Conservation (phyloP, 345 rosid species). For the Citrus cavaleriei region DNA sequence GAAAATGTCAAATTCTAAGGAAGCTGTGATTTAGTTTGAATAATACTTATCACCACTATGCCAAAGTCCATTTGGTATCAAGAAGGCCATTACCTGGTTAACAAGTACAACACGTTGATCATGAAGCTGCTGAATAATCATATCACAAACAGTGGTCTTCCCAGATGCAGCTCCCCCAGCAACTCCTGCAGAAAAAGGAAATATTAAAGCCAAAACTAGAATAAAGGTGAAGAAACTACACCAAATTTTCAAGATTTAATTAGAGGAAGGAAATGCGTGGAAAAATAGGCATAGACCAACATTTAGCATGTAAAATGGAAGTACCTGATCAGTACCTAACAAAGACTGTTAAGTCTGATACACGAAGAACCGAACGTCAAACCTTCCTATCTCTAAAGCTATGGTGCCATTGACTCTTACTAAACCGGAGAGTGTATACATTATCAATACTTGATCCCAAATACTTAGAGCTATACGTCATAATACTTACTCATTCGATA, state of each 20-base stretch:
- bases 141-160: conserved; percentile 96
- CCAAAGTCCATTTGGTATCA: background rate
- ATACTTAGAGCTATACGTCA: background rate
- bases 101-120: conserved; percentile 99
- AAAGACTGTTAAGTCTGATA: background rate
- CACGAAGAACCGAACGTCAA: background rate
- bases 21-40: background rate
- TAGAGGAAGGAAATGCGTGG: background rate
- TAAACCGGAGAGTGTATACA: background rate
- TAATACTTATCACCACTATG: background rate
- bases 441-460: background rate
- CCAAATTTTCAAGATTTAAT: background rate
- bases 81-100: conserved; percentile 59
- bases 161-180: conserved; percentile 99
- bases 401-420: background rate
- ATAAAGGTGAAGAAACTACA: background rate
- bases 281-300: background rate
- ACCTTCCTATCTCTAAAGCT: background rate
- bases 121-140: conserved; percentile 99
- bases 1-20: background rate
- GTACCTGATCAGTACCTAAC: background rate
- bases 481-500: background rate
- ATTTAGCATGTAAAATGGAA: background rate
- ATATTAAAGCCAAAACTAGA: background rate
- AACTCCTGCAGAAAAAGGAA: conserved; percentile 52